phyloP scores from a whole-genome alignment of 2,329 filamentous ascomycete genomes.

The Fusarium pilosicola region DNA sequence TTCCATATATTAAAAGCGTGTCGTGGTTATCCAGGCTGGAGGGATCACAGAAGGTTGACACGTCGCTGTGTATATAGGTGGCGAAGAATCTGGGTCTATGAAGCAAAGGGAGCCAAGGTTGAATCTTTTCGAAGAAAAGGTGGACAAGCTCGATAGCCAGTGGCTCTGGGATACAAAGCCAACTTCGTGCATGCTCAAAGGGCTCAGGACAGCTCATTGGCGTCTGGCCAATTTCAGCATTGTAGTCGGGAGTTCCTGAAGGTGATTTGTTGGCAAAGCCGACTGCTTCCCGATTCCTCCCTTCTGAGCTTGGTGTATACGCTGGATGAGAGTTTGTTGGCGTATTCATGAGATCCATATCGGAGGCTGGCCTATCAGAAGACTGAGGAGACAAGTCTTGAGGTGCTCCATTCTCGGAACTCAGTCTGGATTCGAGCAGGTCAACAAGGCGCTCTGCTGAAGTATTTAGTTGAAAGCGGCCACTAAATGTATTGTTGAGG shows the following conservation, averaged over 20 bases:
- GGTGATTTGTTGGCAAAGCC: background rate
- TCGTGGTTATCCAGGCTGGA: background rate
- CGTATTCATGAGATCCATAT: background rate
- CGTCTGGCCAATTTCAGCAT: background rate
- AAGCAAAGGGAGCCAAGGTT: background rate
- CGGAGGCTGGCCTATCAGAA: background rate
- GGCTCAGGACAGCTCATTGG: background rate
- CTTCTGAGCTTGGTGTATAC: background rate
- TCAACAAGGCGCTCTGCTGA: background rate
- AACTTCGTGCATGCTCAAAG: background rate
- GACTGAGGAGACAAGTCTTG: background rate
- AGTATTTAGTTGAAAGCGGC: background rate
- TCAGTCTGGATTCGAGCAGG: background rate
- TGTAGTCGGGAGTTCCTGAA: background rate
- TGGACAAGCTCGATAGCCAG: background rate
- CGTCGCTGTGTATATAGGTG: background rate
- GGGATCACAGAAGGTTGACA: background rate
- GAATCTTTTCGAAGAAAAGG: background rate
- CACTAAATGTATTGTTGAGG: background rate
- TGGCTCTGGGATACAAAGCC: background rate
- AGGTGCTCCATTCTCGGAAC: background rate
- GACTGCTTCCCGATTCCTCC: background rate
- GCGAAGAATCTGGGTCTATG: background rate
- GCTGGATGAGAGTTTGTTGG: background rate
- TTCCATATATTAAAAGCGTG: background rate